Percentiles rank a stretch among this genome's conserved stretches.
These are phyloP conservation scores for Coix lacrymajobi DNA, from an alignment of 176 grass and related monocot species.

Conservation along the genomic window DNA sequence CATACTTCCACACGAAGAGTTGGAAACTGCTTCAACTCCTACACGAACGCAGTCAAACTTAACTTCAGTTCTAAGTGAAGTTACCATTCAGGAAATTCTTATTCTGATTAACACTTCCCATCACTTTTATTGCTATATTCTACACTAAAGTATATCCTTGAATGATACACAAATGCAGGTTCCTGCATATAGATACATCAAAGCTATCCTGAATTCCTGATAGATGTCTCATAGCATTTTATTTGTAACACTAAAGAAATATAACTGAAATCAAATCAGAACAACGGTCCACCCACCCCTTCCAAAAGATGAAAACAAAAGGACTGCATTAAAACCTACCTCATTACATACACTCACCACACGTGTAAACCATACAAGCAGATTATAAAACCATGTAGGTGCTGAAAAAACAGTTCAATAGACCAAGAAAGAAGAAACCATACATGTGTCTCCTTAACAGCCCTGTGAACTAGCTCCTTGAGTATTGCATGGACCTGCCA, in stretches of 20 bases:
- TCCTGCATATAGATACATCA: neutral
- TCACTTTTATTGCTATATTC: neutral
- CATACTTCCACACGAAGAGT: slow-evolving; percentile 80
- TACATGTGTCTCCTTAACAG: slow-evolving; percentile 79
- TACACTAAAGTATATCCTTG: neutral
- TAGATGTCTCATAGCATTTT: neutral
- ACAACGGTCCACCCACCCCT: neutral
- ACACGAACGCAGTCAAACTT: neutral
- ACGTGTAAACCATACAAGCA: neutral
- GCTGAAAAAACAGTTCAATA: neutral
- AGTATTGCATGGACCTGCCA: slow-evolving; percentile 85
- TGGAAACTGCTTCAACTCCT: slow-evolving; percentile 97
- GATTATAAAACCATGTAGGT: neutral
- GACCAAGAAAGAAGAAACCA: slow-evolving; percentile 2
- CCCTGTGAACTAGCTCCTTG: slow-evolving; percentile 89
- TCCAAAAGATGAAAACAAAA: neutral
- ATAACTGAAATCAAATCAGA: neutral
- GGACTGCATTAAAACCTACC: neutral
- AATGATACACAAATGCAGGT: neutral
- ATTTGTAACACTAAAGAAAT: neutral
- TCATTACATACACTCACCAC: neutral
- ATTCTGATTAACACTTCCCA: neutral
- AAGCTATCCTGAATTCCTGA: neutral
- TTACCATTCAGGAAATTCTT: neutral
- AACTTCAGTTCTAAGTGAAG: neutral